A percentile compares a stretch with the other conserved stretches of the same genome.
These are phyloP conservation scores for Tetramitus jugosus DNA, from an alignment of 208 protist genomes.

Conservation along the genomic window DNA sequence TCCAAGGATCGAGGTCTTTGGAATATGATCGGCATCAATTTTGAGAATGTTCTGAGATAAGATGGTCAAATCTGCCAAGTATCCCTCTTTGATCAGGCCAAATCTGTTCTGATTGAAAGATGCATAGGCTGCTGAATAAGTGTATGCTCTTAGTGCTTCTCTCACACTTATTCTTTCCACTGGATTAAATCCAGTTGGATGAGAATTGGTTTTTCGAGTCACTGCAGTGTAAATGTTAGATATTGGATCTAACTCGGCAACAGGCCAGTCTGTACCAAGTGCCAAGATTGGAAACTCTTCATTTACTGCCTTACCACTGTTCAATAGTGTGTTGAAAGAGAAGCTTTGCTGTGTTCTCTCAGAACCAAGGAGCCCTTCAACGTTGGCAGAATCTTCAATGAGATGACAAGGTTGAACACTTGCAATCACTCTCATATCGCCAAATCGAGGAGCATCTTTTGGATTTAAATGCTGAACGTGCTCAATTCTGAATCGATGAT, in stretches of 20 bases:
- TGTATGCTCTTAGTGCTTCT: slow-evolving; percentile 49
- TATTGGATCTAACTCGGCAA: slow-evolving; percentile 48
- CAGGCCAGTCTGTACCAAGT: slow-evolving; percentile 55
- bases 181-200: slow-evolving; percentile 47
- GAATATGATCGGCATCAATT: neutral
- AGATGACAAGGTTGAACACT: slow-evolving; percentile 61
- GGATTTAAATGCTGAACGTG: slow-evolving; percentile 56
- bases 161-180: slow-evolving; percentile 52
- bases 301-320: slow-evolving; percentile 33
- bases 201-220: slow-evolving; percentile 31
- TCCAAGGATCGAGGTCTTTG: neutral
- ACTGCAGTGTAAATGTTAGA: slow-evolving; percentile 52
- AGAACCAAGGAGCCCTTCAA: slow-evolving; percentile 45
- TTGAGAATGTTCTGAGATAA: slow-evolving; percentile 19
- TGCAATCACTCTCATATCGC: slow-evolving; percentile 52
- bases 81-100: slow-evolving; percentile 51
- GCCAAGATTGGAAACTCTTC: no score
- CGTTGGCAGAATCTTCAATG: slow-evolving; percentile 51
- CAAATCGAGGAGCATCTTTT: slow-evolving; percentile 46
- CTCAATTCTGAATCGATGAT: slow-evolving; percentile 51
- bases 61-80: slow-evolving; percentile 53
- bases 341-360: slow-evolving; percentile 46
- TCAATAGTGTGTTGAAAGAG: slow-evolving; percentile 47
- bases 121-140: slow-evolving; percentile 48
- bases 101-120: slow-evolving; percentile 51